Percentiles rank a stretch among this genome's conserved stretches.
These are phyloP conservation scores for Uncinocarpus reesii DNA, from an alignment of 2,329 filamentous ascomycete species.

Conservation along the genomic window DNA sequence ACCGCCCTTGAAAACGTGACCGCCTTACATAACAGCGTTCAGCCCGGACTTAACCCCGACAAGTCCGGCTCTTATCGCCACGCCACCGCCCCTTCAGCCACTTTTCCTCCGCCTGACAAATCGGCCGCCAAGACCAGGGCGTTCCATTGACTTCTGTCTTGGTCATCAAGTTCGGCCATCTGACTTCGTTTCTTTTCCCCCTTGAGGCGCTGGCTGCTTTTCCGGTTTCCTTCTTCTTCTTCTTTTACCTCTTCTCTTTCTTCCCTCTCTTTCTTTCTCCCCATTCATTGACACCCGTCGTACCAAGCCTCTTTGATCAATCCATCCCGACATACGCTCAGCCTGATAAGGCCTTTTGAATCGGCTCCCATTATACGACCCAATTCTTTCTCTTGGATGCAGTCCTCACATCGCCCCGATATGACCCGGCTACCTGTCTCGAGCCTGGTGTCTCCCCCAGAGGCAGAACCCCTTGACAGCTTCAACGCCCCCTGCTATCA, in stretches of 20 bases:
- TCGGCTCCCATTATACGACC: not conserved
- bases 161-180: conserved; percentile 20
- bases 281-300: conserved; percentile 5
- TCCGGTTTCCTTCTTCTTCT: conserved; percentile 8
- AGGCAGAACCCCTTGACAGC: conserved; percentile 43
- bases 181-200: conserved; percentile 13
- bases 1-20: not conserved
- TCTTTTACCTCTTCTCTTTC: conserved; percentile 2
- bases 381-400: conserved; percentile 2
- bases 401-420: not conserved
- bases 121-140: conserved; percentile 6
- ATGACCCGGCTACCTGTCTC: conserved; percentile 38
- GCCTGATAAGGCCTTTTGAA: not conserved
- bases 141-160: conserved; percentile 24
- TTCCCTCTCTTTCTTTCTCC: conserved; percentile 3
- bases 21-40: not conserved
- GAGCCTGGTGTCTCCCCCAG: conserved; percentile 39
- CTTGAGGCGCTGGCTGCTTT: conserved; percentile 10
- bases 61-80: conserved; percentile 6
- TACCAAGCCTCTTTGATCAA: conserved; percentile 8
- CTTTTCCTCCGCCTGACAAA: conserved; percentile 13
- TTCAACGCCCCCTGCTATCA: conserved; percentile 25
- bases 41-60: not conserved
- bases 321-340: conserved; percentile 1
- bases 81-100: no score